These are phyloP conservation scores for Sporothrix protearum DNA, from an alignment of 2,329 filamentous ascomycete species.

Conservation along the genomic window DNA sequence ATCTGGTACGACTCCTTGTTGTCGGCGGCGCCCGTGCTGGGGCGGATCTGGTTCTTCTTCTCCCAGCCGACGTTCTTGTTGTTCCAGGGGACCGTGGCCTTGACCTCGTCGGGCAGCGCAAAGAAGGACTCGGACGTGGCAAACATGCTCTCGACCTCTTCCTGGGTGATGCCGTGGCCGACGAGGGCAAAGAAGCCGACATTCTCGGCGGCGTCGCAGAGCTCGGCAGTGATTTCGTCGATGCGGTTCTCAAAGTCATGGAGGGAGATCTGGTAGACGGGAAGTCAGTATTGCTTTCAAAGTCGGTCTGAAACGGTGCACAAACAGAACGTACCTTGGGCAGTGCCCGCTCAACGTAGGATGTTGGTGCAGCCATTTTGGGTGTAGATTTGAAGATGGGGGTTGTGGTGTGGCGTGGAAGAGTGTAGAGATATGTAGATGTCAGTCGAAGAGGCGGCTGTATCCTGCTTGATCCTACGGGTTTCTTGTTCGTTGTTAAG, in stretches of 20 bases:
- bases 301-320: neutral
- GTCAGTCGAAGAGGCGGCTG: neutral
- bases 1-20: slow-evolving; percentile 61
- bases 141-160: slow-evolving; percentile 45
- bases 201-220: slow-evolving; percentile 53
- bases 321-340: slow-evolving; percentile 22
- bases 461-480: neutral
- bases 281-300: neutral
- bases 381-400: neutral
- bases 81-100: slow-evolving; percentile 53
- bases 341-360: slow-evolving; percentile 25
- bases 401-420: neutral
- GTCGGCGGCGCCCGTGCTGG: slow-evolving; percentile 56
- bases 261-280: slow-evolving; percentile 47
- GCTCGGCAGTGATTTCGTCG: slow-evolving; percentile 50
- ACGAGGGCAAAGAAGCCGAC: slow-evolving; percentile 57
- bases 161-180: slow-evolving; percentile 43
- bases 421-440: neutral
- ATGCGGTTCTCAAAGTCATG: slow-evolving; percentile 51
- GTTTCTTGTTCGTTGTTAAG: neutral
- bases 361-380: slow-evolving; percentile 26
- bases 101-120: slow-evolving; percentile 47
- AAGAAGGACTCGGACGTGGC: slow-evolving; percentile 47
- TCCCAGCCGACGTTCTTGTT: slow-evolving; percentile 59
- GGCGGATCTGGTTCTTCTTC: slow-evolving; percentile 55